Conservation (phyloP, 1,139 yeast genomes). For the Kodamaea arcana region DNA sequence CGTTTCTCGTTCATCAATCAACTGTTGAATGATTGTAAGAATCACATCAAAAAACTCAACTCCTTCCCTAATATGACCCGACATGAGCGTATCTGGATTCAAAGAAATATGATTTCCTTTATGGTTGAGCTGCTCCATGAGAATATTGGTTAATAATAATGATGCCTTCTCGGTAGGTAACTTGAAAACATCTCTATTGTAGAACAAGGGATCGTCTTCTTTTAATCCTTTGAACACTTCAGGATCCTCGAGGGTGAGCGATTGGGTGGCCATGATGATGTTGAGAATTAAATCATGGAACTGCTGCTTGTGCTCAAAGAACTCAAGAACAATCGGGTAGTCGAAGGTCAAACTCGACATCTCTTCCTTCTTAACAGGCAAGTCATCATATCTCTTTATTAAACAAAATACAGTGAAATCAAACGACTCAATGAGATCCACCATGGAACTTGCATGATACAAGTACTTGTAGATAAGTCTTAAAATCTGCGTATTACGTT, state of each 20-base stretch:
- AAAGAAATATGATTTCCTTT: constrained; percentile 45
- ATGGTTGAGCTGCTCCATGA: constrained; percentile 42
- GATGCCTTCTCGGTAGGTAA: constrained; percentile 52
- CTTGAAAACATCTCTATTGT: constrained; percentile 36
- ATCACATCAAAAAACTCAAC: constrained; percentile 42
- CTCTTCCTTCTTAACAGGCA: constrained; percentile 3
- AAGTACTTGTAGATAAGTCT: constrained; percentile 51
- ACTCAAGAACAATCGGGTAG: constrained; percentile 66
- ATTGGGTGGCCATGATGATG: constrained; percentile 65
- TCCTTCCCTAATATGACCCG: constrained; percentile 44
- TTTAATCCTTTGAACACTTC: constrained; percentile 63
- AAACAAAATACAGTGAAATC: constrained; percentile 58
- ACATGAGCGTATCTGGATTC: constrained; percentile 46
- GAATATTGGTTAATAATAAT: constrained; percentile 39
- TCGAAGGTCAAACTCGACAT: constrained; percentile 39
- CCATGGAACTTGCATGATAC: constrained; percentile 44
- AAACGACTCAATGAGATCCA: constrained; percentile 55
- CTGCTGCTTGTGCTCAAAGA: constrained; percentile 69
- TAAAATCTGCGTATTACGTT: constrained; percentile 51
- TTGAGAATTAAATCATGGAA: constrained; percentile 61
- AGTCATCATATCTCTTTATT: constrained; percentile 27
- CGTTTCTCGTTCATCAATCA: constrained; percentile 67
- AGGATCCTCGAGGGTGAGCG: constrained; percentile 68
- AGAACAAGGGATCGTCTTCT: constrained; percentile 50
- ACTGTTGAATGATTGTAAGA: constrained; percentile 46